Conservation (phyloP, 202 grass and related monocot species). For the Digitaria exilis region DNA sequence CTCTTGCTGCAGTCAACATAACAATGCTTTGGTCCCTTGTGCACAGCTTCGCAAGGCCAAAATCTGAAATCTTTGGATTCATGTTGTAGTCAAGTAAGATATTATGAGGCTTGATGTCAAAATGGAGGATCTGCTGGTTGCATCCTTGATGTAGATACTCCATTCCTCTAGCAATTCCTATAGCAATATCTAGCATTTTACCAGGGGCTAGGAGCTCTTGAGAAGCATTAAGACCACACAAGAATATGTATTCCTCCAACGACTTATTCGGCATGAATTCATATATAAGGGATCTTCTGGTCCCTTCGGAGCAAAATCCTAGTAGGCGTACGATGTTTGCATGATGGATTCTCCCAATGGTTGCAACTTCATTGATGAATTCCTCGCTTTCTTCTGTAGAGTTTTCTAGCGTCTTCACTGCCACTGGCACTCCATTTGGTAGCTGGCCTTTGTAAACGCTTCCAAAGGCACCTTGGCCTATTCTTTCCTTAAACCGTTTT, state of each 20-base stretch:
- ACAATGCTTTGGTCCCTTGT: background rate
- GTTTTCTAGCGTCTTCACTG: background rate
- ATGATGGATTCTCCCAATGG: background rate
- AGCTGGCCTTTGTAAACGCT: background rate
- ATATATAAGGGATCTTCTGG: background rate
- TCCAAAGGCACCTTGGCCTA: background rate
- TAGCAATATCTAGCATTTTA: background rate
- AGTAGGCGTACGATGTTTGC: background rate
- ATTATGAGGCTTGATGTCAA: too few species aligned
- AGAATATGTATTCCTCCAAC: background rate
- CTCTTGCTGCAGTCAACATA: background rate
- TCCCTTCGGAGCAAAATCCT: background rate
- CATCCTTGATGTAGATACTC: too few species aligned
- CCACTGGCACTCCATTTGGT: background rate
- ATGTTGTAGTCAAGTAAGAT: background rate
- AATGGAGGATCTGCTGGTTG: too few species aligned
- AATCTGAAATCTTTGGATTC: background rate
- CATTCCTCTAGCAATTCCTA: too few species aligned
- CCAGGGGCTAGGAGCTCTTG: background rate
- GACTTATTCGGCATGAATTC: background rate
- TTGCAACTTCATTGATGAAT: background rate
- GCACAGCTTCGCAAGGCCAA: background rate
- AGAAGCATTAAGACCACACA: background rate
- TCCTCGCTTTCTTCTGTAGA: background rate
- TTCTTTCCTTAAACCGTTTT: background rate